Evolutionary conservation across 176 grass and related monocot species (phyloP), one percentile per base, ranked within the genome.

Genomic region (Eleusine coracana): DNA sequence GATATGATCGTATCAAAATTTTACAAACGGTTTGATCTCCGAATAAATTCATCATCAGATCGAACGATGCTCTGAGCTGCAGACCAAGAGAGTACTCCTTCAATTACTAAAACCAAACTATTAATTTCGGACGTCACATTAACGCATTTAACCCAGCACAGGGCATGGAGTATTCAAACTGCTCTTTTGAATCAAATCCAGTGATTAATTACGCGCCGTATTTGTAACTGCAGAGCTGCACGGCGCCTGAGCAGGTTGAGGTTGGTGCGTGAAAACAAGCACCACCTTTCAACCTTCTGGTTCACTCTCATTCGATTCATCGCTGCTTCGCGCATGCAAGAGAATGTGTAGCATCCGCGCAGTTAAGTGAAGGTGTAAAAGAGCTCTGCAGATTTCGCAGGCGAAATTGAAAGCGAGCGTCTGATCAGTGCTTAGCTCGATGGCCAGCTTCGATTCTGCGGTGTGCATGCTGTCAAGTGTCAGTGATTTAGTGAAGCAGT

Each of bases 201-300:
- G 2, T 0, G 3, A 13, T 29, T 63, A 63, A 63, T 29, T 63
- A 14, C 25, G 25, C 25, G 0, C 44, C 12, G 58, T 31, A 40
- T 39, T 38, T 42, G 10, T 71, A 31, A 52, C 31, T 54, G 81
- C 70, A 8, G 59, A 17, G 20, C 20, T 25, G n/a, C 68, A 34
- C 2, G 31, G 9, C 25, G 52, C 3, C 31, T 17, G 20, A 1
- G 31, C 2, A 52, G 50, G 50, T 45, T 23, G 18, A 3, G 66
- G 66, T 10, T 71, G 41, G 76, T 48, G 76, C 76, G 11, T 67
- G 76, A 66, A 67, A 51, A 67, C 61, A 67, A 7, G 27, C 76
- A 38, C 62, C 28, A n/a, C 42, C 61, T 66, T 66, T 37, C 28
- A 45, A 6, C 44, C 68, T 20, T 46, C 40, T 45, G 68, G 5